Percentiles rank a stretch among this genome's conserved stretches.
Evolutionary conservation across 2,329 filamentous ascomycete genomes (phyloP).

Genomic region (Verticillium dahliae): DNA sequence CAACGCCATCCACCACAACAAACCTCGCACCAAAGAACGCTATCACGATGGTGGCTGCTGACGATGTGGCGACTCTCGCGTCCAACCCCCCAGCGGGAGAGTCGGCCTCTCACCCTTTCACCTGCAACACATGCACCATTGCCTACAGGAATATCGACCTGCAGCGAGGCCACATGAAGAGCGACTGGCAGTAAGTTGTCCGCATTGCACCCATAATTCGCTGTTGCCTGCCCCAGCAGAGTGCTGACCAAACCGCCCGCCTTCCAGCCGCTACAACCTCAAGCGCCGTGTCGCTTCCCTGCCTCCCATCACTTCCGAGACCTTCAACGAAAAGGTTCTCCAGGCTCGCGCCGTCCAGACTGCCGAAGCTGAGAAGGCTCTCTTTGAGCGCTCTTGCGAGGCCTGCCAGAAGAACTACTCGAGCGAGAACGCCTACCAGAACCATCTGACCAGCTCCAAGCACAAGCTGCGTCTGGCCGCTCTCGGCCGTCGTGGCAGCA

Average conservation of each 20-base stretch:
- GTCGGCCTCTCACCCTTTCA: constrained; percentile 72
- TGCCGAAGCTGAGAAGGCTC: constrained; percentile 79
- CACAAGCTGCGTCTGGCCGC: constrained; percentile 64
- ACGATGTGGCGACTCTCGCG: constrained; percentile 15
- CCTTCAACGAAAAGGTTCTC: constrained; percentile 92
- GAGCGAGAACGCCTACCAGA: constrained; percentile 92
- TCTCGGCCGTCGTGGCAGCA: constrained; percentile 24
- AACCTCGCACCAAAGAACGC: not conserved
- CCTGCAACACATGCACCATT: constrained; percentile 96
- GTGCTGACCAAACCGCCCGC: constrained; percentile 5
- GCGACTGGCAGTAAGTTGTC: constrained; percentile 86
- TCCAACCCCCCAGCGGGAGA: constrained; percentile 20
- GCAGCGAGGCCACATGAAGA: constrained; percentile 94
- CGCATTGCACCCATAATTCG: constrained; percentile 4
- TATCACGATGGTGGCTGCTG: constrained; percentile 41
- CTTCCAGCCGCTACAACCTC: constrained; percentile 78
- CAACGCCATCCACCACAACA: not conserved
- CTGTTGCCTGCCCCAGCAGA: not conserved
- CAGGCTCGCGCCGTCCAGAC: constrained; percentile 80
- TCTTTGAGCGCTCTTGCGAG: constrained; percentile 77
- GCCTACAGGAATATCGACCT: constrained; percentile 91
- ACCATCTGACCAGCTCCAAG: constrained; percentile 86
- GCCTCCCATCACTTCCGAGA: constrained; percentile 83
- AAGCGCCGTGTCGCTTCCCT: constrained; percentile 89
- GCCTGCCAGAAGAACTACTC: constrained; percentile 89